phyloP scores from a whole-genome alignment of 306 rosid species.

The Oxytropis ochrocephala region DNA sequence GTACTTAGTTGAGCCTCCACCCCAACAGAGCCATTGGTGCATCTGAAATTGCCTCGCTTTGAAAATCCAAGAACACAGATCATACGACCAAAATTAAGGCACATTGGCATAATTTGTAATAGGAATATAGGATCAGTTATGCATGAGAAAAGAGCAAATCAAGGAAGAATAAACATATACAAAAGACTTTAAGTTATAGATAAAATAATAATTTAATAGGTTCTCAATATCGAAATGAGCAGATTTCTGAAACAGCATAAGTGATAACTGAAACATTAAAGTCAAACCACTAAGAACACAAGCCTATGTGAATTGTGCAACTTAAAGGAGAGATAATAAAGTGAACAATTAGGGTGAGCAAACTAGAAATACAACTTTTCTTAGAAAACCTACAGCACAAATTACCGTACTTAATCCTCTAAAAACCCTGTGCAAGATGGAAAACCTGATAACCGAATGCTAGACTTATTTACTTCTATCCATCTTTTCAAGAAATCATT shows the following conservation, averaged over 20 bases:
- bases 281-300: not conserved
- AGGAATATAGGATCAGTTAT: not conserved
- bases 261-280: slow-evolving; percentile 4
- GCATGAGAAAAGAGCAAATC: not conserved
- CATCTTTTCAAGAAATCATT: not conserved
- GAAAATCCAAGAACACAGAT: slow-evolving; percentile 33
- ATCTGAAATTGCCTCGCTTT: slow-evolving; percentile 94
- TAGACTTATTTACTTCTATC: not conserved
- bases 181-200: not conserved
- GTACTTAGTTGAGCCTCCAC: slow-evolving; percentile 78
- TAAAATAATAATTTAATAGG: not conserved
- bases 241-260: not conserved
- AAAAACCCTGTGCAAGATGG: not conserved
- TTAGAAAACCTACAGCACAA: not conserved
- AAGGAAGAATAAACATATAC: not conserved
- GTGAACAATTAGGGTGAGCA: slow-evolving; percentile 4
- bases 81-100: not conserved
- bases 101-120: not conserved
- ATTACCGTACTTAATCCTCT: not conserved
- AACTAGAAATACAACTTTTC: not conserved
- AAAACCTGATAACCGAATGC: not conserved
- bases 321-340: not conserved
- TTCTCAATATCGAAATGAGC: not conserved
- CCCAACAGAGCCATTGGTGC: slow-evolving; percentile 79
- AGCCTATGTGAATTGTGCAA: not conserved